Conservation (phyloP, 768 basidiomycete genomes). For the Russula lepida region DNA sequence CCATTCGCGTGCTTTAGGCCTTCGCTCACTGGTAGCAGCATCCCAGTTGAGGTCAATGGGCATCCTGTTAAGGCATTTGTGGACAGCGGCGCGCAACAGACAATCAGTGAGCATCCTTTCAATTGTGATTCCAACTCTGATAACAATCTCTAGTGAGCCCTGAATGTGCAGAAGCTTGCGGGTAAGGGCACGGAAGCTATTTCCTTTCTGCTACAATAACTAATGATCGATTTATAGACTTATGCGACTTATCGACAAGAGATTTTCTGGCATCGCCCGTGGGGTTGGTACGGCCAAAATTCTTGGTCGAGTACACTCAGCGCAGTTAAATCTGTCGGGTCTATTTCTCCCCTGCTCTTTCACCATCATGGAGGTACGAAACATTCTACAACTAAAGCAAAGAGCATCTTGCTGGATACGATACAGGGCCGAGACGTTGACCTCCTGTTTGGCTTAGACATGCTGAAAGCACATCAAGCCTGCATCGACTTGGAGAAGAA, state of each 20-base stretch:
- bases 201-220: slow-evolving; percentile 4
- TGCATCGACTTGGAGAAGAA: slow-evolving; percentile 89
- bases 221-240: slow-evolving; percentile 40
- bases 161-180: slow-evolving; percentile 84
- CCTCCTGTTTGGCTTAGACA: slow-evolving; percentile 96
- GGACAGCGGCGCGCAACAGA: slow-evolving; percentile 94
- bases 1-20: not conserved
- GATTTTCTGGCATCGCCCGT: slow-evolving; percentile 81
- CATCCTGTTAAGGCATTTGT: slow-evolving; percentile 92
- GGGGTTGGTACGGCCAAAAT: slow-evolving; percentile 95
- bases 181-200: slow-evolving; percentile 38
- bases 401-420: not conserved
- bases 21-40: slow-evolving; percentile 36
- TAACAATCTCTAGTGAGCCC: slow-evolving; percentile 61
- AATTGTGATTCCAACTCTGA: slow-evolving; percentile 3
- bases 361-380: slow-evolving; percentile 83
- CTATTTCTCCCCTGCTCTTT: slow-evolving; percentile 84
- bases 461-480: slow-evolving; percentile 96
- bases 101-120: slow-evolving; percentile 64
- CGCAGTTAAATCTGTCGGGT: slow-evolving; percentile 83
- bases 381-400: not conserved
- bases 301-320: slow-evolving; percentile 87
- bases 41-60: slow-evolving; percentile 88
- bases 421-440: slow-evolving; percentile 81
- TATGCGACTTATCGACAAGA: slow-evolving; percentile 86